Base-by-base conservation (phyloP, 441 rosid genomes). In the Flueggea neowawraea region DNA sequence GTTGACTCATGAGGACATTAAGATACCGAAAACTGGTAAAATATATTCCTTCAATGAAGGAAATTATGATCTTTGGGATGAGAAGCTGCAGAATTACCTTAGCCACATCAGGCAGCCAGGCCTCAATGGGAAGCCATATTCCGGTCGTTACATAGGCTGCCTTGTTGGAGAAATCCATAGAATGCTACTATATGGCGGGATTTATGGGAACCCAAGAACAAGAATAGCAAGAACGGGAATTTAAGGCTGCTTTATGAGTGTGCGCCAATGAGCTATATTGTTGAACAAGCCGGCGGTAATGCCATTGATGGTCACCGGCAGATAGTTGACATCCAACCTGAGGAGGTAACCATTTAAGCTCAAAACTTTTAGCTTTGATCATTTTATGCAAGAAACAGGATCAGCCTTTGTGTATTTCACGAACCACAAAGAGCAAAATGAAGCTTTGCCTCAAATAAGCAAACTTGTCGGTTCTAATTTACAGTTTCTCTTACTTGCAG, bases 41-140 rank as follows among this genome's bases (percentile, higher is more conserved):
- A 91, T 91, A 5, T 94, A 89, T 68, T 61, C 97, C 5, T 94
- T 91, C 71, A 91, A 94, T 65, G 99, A 94, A 87, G 99, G 78
- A 16, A 74, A 66, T 43, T 74, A 62, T 53, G 65, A 76, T 33
- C 54, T 57, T 28, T 76, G 77, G 77, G 77, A 69, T 10, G 77
- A 61, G 12, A 73, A 73, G 51, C 54, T 73, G 74, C 63, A 76
- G 77, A 67, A 67, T 41, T 76, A 73, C 52, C 70, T 72, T 28
- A 60, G 54, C 59, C 60, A 69, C 55, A 70, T 72, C 33, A 69
- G 64, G 72, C 69, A 69, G 44, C 69, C 80, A 0, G 72, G 76
- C 10, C 60, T 77, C 12, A 61, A 62, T 61, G 72, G 70, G 53
- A 73, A 76, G 60, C 60, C 77, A 5, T 76, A 76, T 61, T 72